Conservation (phyloP, 2,329 filamentous ascomycete genomes). For the Ceratocystis cubensis region DNA sequence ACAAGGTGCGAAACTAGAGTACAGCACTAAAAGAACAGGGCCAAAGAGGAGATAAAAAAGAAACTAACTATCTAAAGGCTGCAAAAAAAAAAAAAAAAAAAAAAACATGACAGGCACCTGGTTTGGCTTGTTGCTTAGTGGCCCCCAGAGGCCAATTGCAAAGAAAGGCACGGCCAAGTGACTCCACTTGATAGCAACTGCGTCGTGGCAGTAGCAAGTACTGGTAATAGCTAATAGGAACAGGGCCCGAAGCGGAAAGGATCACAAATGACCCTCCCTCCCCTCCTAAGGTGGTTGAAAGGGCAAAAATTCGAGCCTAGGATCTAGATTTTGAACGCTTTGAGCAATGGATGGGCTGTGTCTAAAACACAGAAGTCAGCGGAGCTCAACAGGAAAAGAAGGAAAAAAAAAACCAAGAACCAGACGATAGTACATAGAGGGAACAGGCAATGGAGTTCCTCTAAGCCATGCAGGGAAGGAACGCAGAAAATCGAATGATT, state of each 20-base stretch:
- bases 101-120: no score
- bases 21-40: not conserved
- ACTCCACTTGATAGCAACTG: not conserved
- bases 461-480: not conserved
- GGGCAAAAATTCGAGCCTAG: not conserved
- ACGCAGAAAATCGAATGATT: not conserved
- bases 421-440: not conserved
- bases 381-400: not conserved
- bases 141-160: not conserved
- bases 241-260: constrained; percentile 14
- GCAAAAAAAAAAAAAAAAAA: no score
- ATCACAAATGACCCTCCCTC: constrained; percentile 10
- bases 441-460: not conserved
- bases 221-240: not conserved
- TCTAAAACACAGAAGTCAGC: not conserved
- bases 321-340: constrained; percentile 1
- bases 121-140: no score
- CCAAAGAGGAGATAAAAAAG: not conserved
- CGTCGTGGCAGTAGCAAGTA: not conserved
- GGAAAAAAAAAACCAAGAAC: not conserved
- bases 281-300: not conserved
- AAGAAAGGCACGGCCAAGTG: not conserved
- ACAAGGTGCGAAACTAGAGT: not conserved
- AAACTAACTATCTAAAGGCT: not conserved
- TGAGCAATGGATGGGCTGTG: not conserved